Evolutionary conservation across 768 basidiomycete species (phyloP), one percentile per base, ranked within the genome.

Genomic region (Suillus sp.): DNA sequence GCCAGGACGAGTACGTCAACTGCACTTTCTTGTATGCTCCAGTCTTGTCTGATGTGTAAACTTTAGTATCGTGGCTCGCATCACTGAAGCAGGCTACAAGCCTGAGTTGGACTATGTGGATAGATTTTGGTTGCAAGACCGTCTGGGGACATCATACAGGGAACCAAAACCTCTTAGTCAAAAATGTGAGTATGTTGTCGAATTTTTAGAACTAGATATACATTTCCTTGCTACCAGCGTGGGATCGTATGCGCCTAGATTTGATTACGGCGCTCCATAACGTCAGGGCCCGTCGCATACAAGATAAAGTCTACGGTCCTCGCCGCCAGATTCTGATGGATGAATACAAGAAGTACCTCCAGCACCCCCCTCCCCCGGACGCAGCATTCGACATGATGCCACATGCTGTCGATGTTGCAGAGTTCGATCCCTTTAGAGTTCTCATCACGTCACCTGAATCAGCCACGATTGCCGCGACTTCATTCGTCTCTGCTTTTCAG

Each of bases 381-480:
- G 38, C 56, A 40, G 38, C 56, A 57, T 57, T 57, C 32, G 59
- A 60, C 35, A 3, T 60, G 22, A 48, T 60, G 42, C 59, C 59
- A 10, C 51, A 60, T 20, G 59, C 59, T 4, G 25, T 32, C 13
- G n/a, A 60, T 34, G 27, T 58, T 10, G 59, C 59, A 27, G 47
- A 56, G 10, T 60, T 60, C 35, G 35, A 13, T 9, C 59, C 59
- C 25, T 60, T 60, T 20, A 56, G 11, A 25, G 51, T 14, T 34
- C 11, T 60, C n/a, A 60, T 60, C 53, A 34, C 2, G 35, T 60
- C 53, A 18, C 32, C 59, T 60, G 59, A 60, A 53, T 48, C 47
- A 48, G n/a, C 20, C 5, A 20, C 51, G 25, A 27, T 60, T 3
- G 22, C 42, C 13, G 32, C 47, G 22, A 35, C 42, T 60, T 53